Percentiles rank a stretch among this genome's conserved stretches.
These are phyloP conservation scores for Capsicum pubescens DNA, from an alignment of 257 asterid genomes.

Conservation along the genomic window DNA sequence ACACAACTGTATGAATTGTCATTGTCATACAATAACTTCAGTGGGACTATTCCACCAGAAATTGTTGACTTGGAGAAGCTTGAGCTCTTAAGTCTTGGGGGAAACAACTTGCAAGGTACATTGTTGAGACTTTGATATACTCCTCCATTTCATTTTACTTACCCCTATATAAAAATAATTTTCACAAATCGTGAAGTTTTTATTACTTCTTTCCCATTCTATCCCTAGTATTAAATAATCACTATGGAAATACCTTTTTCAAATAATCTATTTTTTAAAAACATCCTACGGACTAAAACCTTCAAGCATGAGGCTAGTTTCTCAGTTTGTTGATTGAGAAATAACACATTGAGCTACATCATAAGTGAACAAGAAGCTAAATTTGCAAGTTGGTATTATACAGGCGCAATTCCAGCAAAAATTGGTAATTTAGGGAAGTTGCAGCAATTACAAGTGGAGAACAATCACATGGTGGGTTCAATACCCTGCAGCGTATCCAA, in stretches of 20 bases:
- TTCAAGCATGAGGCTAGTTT: neutral
- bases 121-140: too few species aligned
- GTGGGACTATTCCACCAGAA: constrained; percentile 33
- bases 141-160: too few species aligned
- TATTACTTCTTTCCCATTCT: too few species aligned
- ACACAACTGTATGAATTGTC: neutral
- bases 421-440: neutral
- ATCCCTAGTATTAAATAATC: too few species aligned
- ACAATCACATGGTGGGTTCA: neutral
- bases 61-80: constrained; percentile 36
- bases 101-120: constrained; percentile 28
- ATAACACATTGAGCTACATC: neutral
- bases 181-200: too few species aligned
- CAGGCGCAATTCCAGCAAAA: neutral
- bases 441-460: neutral
- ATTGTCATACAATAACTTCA: constrained; percentile 15
- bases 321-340: neutral
- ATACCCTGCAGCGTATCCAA: neutral
- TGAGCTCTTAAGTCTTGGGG: neutral
- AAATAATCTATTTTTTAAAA: neutral
- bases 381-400: neutral
- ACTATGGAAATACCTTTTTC: too few species aligned
- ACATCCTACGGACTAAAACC: neutral
- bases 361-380: too few species aligned
- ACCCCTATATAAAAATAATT: too few species aligned